Evolutionary conservation across 2,329 filamentous ascomycete species (phyloP).

Genomic region (Xylaria multiplex): DNA sequence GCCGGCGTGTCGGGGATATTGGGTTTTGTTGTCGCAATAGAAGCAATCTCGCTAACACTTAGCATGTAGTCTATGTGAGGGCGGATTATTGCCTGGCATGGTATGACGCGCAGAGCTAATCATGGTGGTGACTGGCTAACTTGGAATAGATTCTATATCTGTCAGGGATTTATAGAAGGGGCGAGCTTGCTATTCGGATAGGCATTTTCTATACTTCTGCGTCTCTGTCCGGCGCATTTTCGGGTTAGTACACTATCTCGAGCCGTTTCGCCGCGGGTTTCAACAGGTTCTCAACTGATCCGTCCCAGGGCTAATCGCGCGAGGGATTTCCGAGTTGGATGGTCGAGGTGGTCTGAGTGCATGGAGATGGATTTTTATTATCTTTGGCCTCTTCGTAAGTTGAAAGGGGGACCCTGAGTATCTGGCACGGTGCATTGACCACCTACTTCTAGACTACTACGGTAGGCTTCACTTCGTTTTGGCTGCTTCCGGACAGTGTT

Average conservation of each 20-base stretch:
- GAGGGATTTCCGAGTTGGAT: conserved; percentile 69
- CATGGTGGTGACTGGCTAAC: conserved; percentile 28
- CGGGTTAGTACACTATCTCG: conserved; percentile 52
- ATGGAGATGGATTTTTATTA: conserved; percentile 72
- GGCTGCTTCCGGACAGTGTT: conserved; percentile 66
- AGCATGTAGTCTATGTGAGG: conserved; percentile 64
- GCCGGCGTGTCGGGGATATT: neutral
- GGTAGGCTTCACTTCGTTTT: conserved; percentile 61
- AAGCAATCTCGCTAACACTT: conserved; percentile 2
- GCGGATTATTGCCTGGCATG: conserved; percentile 73
- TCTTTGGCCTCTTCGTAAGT: conserved; percentile 65
- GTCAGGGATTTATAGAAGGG: conserved; percentile 68
- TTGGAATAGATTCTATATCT: conserved; percentile 67
- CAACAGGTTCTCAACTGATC: neutral
- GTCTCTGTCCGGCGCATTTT: conserved; percentile 72
- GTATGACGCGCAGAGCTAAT: conserved; percentile 49
- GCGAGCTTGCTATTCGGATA: conserved; percentile 70
- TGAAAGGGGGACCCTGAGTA: neutral
- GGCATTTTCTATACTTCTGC: conserved; percentile 75
- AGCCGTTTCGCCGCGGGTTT: no score
- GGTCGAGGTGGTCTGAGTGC: conserved; percentile 62
- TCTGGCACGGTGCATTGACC: conserved; percentile 10
- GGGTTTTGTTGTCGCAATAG: neutral
- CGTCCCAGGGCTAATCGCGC: conserved; percentile 62
- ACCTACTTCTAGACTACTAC: conserved; percentile 59